Evolutionary conservation across 371 early-diverging fungal genomes (phyloP).

Genomic region (Mortierella sp.): DNA sequence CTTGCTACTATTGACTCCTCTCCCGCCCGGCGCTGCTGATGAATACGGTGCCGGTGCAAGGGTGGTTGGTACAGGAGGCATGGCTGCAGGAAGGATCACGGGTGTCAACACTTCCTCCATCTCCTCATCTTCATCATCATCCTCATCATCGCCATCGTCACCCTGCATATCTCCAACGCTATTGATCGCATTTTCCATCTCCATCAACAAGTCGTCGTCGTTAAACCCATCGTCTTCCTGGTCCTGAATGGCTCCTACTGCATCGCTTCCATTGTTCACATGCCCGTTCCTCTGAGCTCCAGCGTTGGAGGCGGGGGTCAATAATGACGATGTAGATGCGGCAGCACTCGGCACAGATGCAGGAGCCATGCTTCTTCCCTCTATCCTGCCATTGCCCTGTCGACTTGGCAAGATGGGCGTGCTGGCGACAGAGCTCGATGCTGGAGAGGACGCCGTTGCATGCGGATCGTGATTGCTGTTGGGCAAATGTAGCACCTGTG

Average conservation of each 20-base stretch:
- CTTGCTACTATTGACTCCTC: not conserved
- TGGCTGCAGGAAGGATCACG: constrained; percentile 48
- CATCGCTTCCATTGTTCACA: not conserved
- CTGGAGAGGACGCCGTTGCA: constrained; percentile 19
- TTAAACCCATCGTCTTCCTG: constrained; percentile 24
- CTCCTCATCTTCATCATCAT: constrained; percentile 47
- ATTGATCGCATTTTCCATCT: constrained; percentile 32
- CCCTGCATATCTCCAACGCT: constrained; percentile 29
- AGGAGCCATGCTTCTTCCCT: not conserved
- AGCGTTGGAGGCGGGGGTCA: not conserved
- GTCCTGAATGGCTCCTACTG: constrained; percentile 1
- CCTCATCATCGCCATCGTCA: constrained; percentile 33
- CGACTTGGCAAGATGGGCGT: constrained; percentile 23
- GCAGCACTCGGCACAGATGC: not conserved
- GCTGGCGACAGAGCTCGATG: constrained; percentile 10
- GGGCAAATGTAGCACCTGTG: constrained; percentile 38
- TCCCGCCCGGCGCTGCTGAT: constrained; percentile 11
- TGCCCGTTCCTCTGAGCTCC: constrained; percentile 1
- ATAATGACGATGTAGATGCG: not conserved
- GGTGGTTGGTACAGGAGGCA: constrained; percentile 58
- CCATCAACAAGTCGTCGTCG: constrained; percentile 32
- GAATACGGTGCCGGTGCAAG: constrained; percentile 52
- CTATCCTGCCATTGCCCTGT: constrained; percentile 25
- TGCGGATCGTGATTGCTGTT: constrained; percentile 39
- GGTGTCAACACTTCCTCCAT: constrained; percentile 44